Base-by-base conservation (phyloP, 2,329 filamentous ascomycete species). In the Cercospora zeina region DNA sequence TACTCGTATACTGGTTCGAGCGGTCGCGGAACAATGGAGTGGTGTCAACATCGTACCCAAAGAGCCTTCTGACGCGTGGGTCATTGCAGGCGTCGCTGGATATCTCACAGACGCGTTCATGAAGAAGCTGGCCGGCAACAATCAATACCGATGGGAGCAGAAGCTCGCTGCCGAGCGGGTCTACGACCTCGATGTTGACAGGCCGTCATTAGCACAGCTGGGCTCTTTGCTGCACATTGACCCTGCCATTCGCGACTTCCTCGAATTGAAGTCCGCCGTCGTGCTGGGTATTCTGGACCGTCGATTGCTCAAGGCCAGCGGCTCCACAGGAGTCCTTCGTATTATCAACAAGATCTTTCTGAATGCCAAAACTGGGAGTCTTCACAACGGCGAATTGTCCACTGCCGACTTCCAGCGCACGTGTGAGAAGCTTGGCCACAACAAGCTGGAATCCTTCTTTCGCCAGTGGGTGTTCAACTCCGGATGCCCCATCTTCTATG, bases 51-150 rank as follows among this genome's bases (percentile, higher is more conserved):
- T 99, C 68, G 88, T 96, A 53, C 89, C 95, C 0, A 90, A 92
- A 72, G 87, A 89, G 42, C 85, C 87, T 16, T 83, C 83, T 56
- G 95, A 99, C 75, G 86, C 87, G 58, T 99, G 95, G 95, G 87
- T 96, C 19, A 88, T 93, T 11, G 84, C 95, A 58, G 96, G 93
- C 13, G 89, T 96, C 51, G 90, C 93, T 0, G 93, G 93, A 80
- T 99, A 91, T 79, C 96, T 99, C 84, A 92, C 93, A 1, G 93
- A 97, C 69, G 83, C 91, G 3, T 97, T 96, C 76, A 90, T 97
- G 84, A 91, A 88, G 74, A 88, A 87, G 67, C 82, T 99, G 2
- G 96, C 91, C 72, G 95, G 95, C 7, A 96, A 96, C 73, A 99
- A 99, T 73, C 91, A 96, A 70, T 95, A 96, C 74, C 85, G 92